Percentiles rank a stretch among this genome's conserved stretches.
phyloP scores from a whole-genome alignment of 192 early-diverging fungal genomes.

The Backusella tarrabulga region DNA sequence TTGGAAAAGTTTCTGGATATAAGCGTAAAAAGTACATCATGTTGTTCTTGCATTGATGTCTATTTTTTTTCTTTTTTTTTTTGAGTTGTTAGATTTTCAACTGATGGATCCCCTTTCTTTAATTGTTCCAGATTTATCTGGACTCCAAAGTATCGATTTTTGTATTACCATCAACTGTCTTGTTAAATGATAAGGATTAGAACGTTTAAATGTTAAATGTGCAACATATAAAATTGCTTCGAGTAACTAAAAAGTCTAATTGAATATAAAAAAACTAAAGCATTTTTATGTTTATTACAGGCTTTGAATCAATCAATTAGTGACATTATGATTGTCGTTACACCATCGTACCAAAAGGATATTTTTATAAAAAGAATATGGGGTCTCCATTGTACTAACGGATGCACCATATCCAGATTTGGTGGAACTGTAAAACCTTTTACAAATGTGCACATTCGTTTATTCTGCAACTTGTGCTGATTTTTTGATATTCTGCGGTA shows the following conservation, averaged over 20 bases:
- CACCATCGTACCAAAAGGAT: not conserved
- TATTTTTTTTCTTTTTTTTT: not conserved
- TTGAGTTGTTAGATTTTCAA: not conserved
- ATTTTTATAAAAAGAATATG: not conserved
- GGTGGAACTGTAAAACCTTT: not conserved
- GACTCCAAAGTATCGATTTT: not conserved
- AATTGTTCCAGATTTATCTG: not conserved
- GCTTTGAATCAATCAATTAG: no score
- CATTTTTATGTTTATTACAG: no score
- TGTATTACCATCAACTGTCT: not conserved
- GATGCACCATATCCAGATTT: not conserved
- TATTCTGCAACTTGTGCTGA: not conserved
- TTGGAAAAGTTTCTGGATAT: not conserved
- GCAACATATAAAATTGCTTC: no score
- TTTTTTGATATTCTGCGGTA: not conserved
- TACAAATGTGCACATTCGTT: not conserved
- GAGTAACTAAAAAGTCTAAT: no score
- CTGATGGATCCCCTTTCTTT: not conserved
- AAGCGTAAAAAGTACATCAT: not conserved
- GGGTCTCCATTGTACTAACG: not conserved
- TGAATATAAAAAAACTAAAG: no score
- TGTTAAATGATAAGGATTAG: not conserved
- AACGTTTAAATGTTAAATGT: not conserved
- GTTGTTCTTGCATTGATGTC: not conserved
- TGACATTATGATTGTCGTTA: not conserved